Base-by-base conservation (phyloP, 306 rosid species). In the Sicyos edulis region DNA sequence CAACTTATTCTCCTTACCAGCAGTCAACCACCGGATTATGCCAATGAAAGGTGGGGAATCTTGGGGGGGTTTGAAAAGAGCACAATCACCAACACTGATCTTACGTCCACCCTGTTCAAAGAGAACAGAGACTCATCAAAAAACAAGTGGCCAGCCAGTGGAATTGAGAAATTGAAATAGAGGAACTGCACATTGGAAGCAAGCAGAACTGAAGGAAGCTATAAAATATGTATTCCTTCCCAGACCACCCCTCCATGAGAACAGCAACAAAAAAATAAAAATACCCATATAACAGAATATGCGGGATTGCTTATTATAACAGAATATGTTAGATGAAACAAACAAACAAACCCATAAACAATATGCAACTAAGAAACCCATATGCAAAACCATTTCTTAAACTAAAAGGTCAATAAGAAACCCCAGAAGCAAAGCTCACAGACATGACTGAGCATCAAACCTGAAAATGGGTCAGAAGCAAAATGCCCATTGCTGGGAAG, bases 11-110 rank as follows among this genome's bases (percentile, higher is more conserved):
- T 79, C 91, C 80, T 84, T 83, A 50, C 77, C 86, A 71, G 71
- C 55, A 49, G 79, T 78, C 78, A 88, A 61, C 56, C 70, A 71
- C 71, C 85, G 86, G 58, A 91, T 87, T 84, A 88, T 84, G 78
- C 96, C 97, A 65, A 91, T 79, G 75, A 87, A 87, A 56, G 97
- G 91, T 1, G 86, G 96, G 66, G 88, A 54, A 58, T 80, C 89
- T 76, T 75, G 80, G 24, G 88, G 78, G 66, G 92, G 82, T 82
- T 86, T 91, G 86, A 91, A 91, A 76, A 91, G 89, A 62, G 97
- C 97, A 84, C 92, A 87, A 45, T 87, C 96, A 61, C 96, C 97
- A 22, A 87, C 85, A 78, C 78, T 77, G 74, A 85, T 85, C 79
- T 79, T 86, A 34, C 92, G 91, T 79, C 91, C 89, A 29, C 83